Evolutionary conservation across 2,329 filamentous ascomycete genomes (phyloP).

Genomic region (Thyridium curvatum): DNA sequence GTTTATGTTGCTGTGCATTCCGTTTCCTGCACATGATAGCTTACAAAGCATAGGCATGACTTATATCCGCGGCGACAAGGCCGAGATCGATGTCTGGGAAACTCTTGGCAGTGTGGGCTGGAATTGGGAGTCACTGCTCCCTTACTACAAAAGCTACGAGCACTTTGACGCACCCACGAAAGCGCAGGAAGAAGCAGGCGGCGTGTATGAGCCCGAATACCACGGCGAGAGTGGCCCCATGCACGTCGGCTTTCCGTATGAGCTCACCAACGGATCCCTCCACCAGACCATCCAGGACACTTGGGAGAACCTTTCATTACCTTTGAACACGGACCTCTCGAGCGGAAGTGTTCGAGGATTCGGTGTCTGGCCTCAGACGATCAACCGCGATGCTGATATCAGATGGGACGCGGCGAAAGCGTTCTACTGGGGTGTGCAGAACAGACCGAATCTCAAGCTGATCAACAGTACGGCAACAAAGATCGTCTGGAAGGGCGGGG

Average conservation of each 20-base stretch:
- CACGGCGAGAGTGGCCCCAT: conserved; percentile 29
- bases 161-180: conserved; percentile 10
- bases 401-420: conserved; percentile 34
- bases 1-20: too few relatives aligned
- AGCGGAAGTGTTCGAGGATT: conserved; percentile 30
- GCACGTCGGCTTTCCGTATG: conserved; percentile 27
- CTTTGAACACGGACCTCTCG: conserved; percentile 28
- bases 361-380: conserved; percentile 28
- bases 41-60: conserved; percentile 14
- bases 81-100: conserved; percentile 26
- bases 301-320: conserved; percentile 23
- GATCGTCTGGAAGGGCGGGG: conserved; percentile 18
- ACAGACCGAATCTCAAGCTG: conserved; percentile 30
- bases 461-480: conserved; percentile 28
- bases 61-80: conserved; percentile 20
- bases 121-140: conserved; percentile 15
- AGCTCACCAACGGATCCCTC: conserved; percentile 24
- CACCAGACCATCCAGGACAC: conserved; percentile 18
- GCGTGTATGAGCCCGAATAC: conserved; percentile 20
- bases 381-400: conserved; percentile 26
- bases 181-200: conserved; percentile 19
- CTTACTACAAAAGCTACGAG: conserved; percentile 16
- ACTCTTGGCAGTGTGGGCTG: conserved; percentile 21
- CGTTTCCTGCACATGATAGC: too few relatives aligned
- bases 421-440: conserved; percentile 30